Conservation (phyloP, 2,329 filamentous ascomycete species). For the Cladosporium sp. region DNA sequence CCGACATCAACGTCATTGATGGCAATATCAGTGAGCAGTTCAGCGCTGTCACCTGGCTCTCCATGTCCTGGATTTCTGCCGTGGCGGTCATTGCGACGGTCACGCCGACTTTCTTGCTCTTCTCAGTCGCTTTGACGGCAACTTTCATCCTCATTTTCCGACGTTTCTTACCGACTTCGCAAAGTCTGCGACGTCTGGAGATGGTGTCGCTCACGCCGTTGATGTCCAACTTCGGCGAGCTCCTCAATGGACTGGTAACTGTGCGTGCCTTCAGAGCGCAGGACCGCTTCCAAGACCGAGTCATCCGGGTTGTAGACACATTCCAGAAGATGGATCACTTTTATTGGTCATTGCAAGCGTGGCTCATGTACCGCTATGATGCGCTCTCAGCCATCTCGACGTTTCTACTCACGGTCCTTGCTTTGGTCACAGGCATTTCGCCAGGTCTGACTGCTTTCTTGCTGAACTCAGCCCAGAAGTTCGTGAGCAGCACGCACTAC, state of each 20-base stretch:
- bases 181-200: slow-evolving; percentile 74
- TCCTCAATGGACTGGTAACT: slow-evolving; percentile 78
- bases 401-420: slow-evolving; percentile 65
- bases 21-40: slow-evolving; percentile 75
- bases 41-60: slow-evolving; percentile 61
- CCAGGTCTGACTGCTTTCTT: slow-evolving; percentile 80
- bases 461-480: slow-evolving; percentile 62
- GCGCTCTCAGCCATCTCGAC: slow-evolving; percentile 65
- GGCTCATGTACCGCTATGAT: slow-evolving; percentile 77
- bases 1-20: slow-evolving; percentile 83
- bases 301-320: slow-evolving; percentile 73
- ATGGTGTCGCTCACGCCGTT: slow-evolving; percentile 85
- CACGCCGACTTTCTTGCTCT: slow-evolving; percentile 68
- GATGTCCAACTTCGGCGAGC: slow-evolving; percentile 86
- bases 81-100: slow-evolving; percentile 72
- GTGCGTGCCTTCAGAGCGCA: slow-evolving; percentile 79
- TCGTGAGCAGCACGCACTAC: slow-evolving; percentile 63
- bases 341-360: slow-evolving; percentile 80
- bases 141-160: slow-evolving; percentile 69
- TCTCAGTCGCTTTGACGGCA: slow-evolving; percentile 61
- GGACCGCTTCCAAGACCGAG: slow-evolving; percentile 69
- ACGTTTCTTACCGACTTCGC: slow-evolving; percentile 73
- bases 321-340: slow-evolving; percentile 97
- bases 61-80: slow-evolving; percentile 65
- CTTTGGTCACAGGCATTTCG: slow-evolving; percentile 66